These are phyloP conservation scores for Ustilago cynodontis DNA, from an alignment of 1,284 basidiomycete genomes.

Conservation along the genomic window DNA sequence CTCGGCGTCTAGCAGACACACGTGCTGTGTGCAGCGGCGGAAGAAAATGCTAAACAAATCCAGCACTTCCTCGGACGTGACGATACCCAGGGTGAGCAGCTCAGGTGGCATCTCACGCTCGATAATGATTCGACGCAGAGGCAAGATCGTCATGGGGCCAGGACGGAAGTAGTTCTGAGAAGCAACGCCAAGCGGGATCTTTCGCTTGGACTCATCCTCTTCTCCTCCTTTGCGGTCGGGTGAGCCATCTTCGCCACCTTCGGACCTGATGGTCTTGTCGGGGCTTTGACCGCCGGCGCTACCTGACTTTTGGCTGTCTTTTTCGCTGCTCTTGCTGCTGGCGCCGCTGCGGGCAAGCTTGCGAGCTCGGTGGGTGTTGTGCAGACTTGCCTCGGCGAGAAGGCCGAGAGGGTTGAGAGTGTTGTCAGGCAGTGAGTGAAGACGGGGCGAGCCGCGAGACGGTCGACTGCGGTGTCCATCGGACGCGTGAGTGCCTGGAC, in stretches of 20 bases:
- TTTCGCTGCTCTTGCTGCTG: constrained; percentile 39
- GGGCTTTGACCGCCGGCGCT: constrained; percentile 42
- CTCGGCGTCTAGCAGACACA: constrained; percentile 65
- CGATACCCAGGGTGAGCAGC: constrained; percentile 82
- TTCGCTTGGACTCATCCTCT: constrained; percentile 6
- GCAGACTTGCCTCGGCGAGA: constrained; percentile 68
- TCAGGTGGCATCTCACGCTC: constrained; percentile 87
- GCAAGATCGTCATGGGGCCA: constrained; percentile 73
- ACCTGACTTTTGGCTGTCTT: constrained; percentile 40
- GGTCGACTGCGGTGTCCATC: constrained; percentile 33
- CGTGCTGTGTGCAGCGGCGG: constrained; percentile 70
- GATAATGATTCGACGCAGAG: constrained; percentile 83
- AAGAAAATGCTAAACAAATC: constrained; percentile 91
- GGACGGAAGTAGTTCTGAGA: constrained; percentile 94
- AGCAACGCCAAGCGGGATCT: constrained; percentile 79
- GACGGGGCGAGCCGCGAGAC: constrained; percentile 48
- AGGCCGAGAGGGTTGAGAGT: constrained; percentile 69
- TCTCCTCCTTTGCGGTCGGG: constrained; percentile 15
- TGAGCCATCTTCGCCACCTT: constrained; percentile 31
- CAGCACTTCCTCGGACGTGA: constrained; percentile 83
- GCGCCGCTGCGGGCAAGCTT: constrained; percentile 28
- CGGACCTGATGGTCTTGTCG: constrained; percentile 36
- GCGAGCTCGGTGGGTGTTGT: constrained; percentile 59
- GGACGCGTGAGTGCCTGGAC: constrained; percentile 14
- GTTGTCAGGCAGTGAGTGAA: constrained; percentile 71